Conservation (phyloP, 805 yeast genomes). For the Zygotorulaspora sp. region DNA sequence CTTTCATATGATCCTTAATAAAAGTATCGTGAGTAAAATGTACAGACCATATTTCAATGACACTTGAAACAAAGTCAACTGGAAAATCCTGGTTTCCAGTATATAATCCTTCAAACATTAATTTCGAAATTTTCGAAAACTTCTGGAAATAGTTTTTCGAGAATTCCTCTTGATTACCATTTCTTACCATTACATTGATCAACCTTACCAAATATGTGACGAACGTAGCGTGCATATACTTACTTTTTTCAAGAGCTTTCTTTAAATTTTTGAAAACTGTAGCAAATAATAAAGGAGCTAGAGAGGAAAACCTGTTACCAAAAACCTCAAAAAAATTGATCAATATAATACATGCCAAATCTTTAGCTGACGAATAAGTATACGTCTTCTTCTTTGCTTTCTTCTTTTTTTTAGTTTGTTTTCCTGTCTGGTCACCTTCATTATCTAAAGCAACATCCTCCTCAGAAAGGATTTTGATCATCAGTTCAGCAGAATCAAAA, state of each 20-base stretch:
- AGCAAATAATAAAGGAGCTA: conserved; percentile 33
- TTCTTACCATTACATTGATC: conserved; percentile 23
- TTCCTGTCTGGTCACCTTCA: conserved; percentile 3
- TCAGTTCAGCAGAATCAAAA: conserved; percentile 28
- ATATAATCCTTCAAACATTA: conserved; percentile 20
- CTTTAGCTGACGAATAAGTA: conserved; percentile 27
- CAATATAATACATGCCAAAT: conserved; percentile 29
- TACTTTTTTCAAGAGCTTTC: conserved; percentile 31
- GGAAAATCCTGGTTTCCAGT: conserved; percentile 26
- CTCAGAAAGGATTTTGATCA: conserved; percentile 29
- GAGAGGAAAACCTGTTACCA: conserved; percentile 34
- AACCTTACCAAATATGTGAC: conserved; percentile 27
- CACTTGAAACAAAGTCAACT: conserved; percentile 22
- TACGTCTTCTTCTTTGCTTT: conserved; percentile 26
- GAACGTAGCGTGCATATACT: conserved; percentile 31
- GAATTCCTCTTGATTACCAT: conserved; percentile 10
- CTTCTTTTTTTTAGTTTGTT: conserved; percentile 15
- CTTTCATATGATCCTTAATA: conserved; percentile 21
- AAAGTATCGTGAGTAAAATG: conserved; percentile 22
- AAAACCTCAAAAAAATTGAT: conserved; percentile 33
- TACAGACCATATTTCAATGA: conserved; percentile 26
- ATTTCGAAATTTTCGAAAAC: conserved; percentile 26
- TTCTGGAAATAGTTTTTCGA: conserved; percentile 17
- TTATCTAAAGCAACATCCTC: conserved; percentile 21
- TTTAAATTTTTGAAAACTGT: conserved; percentile 35